Conservation (phyloP, 306 rosid genomes). For the Sesbania bispinosa region DNA sequence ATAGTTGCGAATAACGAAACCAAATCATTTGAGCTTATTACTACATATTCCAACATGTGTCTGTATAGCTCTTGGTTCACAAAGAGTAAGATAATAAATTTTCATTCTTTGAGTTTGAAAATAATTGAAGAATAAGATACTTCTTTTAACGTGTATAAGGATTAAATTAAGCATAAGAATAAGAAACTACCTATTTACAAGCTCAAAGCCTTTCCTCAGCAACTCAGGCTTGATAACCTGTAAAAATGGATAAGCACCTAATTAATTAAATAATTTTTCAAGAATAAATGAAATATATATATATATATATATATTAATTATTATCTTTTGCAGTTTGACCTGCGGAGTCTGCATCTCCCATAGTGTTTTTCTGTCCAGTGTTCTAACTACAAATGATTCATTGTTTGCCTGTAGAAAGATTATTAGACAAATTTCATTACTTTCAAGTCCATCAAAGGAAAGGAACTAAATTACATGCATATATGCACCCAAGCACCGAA, state of each 20-base stretch:
- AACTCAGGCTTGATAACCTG: constrained; percentile 84
- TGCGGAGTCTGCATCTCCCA: constrained; percentile 99
- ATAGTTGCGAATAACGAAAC: constrained; percentile 4
- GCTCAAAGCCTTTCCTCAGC: constrained; percentile 88
- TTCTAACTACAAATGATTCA: constrained; percentile 73
- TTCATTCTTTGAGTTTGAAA: not conserved
- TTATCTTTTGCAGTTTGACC: constrained; percentile 42
- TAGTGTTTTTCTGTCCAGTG: constrained; percentile 78
- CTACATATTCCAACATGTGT: not conserved
- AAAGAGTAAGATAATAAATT: not conserved
- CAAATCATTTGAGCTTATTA: not conserved
- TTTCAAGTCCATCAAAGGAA: constrained; percentile 9
- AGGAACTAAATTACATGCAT: constrained; percentile 2
- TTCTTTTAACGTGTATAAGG: constrained; percentile 1
- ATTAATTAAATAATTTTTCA: not conserved
- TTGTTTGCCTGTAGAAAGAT: constrained; percentile 67
- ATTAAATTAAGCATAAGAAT: constrained; percentile 10
- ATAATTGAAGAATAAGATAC: not conserved
- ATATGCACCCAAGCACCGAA: not conserved
- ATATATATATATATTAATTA: too few relatives aligned
- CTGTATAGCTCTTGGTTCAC: not conserved
- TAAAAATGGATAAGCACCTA: constrained; percentile 18
- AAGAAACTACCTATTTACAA: constrained; percentile 71
- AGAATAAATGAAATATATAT: constrained; percentile 12
- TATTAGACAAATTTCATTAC: constrained; percentile 11